Evolutionary conservation across 2,329 filamentous ascomycete species (phyloP), one percentile per base, ranked within the genome.

Genomic region (Colletotrichum zoysiae): DNA sequence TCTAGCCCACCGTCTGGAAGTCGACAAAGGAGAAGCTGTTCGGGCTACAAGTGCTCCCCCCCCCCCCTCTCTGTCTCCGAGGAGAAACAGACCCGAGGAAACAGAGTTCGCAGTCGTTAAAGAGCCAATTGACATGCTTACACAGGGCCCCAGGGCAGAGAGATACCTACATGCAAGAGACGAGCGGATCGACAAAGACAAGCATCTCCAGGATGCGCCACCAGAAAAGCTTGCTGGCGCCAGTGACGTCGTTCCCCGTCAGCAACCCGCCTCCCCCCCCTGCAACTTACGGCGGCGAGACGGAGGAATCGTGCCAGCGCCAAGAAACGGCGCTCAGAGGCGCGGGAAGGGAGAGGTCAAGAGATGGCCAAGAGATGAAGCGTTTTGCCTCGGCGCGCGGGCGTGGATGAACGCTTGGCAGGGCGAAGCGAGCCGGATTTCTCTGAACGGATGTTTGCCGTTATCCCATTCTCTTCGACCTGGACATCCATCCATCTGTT

Each of bases 321-420:
- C 65, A 70, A 66, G 70, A 20, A 40, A 35, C 38, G 42, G 12
- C 48, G 46, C n/a, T n/a, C 40, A 18, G 20, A 48, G 53, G 50
- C 55, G 18, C 20, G 42, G 42, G 18, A 9, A 69, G 63, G 69
- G 67, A 20, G n/a, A 23, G 58, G 59, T 51, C 18, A 51, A 62
- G 44, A 65, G 61, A 71, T 66, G 67, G 67, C 70, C 70, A 72
- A 72, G 70, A 72, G 70, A 70, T 70, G 59, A 70, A 59, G 65
- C 58, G 57, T 58, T 51, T 67, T 70, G 57, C 33, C 68, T 68
- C 65, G 65, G 69, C 65, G 38, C 44, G 59, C 42, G 64, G 30
- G n/a, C n/a, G n/a, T 33, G 35, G 23, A n/a, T 20, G 30, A 46
- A n/a, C 46, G 35, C 69, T 71, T 71, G 65, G 65, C 69, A 59